Evolutionary conservation across 345 rosid genomes (phyloP).

Genomic region (Brassica napus): DNA sequence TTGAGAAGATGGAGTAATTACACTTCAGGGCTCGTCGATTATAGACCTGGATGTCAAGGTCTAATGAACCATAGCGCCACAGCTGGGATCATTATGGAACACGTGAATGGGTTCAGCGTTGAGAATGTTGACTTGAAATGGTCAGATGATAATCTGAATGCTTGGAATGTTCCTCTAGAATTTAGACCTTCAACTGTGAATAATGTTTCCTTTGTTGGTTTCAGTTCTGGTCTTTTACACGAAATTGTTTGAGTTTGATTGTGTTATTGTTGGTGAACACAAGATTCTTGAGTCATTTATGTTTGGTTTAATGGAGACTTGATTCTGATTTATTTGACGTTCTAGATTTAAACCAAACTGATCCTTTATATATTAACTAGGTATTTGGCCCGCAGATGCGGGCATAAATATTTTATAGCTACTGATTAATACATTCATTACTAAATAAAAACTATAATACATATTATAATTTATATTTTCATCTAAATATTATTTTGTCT

Average conservation of each 20-base stretch:
- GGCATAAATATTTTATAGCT: too few relatives aligned
- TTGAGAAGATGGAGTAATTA: constrained; percentile 72
- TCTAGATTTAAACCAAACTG: not conserved
- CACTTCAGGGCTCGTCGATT: constrained; percentile 68
- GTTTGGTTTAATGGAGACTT: not conserved
- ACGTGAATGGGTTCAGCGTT: constrained; percentile 69
- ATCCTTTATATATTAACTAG: too few relatives aligned
- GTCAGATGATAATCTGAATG: constrained; percentile 42
- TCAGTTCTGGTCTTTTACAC: constrained; percentile 56
- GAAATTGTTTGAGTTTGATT: constrained; percentile 25
- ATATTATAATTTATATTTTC: too few relatives aligned
- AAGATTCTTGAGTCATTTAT: not conserved
- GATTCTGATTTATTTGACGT: not conserved
- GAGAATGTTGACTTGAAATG: constrained; percentile 78
- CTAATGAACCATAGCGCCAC: constrained; percentile 59
- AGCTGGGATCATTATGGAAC: constrained; percentile 91
- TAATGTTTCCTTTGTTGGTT: constrained; percentile 60
- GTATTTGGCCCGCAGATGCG: too few relatives aligned
- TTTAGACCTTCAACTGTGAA: constrained; percentile 81
- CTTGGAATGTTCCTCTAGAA: constrained; percentile 80
- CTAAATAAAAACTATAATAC: too few relatives aligned
- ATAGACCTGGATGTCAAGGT: constrained; percentile 90
- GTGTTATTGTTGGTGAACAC: constrained; percentile 13
- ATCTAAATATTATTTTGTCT: too few relatives aligned
- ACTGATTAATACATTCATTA: too few relatives aligned